Percentiles rank a stretch among this genome's conserved stretches.
Conservation (phyloP, 768 basidiomycete species). For the Mycena floridula region DNA sequence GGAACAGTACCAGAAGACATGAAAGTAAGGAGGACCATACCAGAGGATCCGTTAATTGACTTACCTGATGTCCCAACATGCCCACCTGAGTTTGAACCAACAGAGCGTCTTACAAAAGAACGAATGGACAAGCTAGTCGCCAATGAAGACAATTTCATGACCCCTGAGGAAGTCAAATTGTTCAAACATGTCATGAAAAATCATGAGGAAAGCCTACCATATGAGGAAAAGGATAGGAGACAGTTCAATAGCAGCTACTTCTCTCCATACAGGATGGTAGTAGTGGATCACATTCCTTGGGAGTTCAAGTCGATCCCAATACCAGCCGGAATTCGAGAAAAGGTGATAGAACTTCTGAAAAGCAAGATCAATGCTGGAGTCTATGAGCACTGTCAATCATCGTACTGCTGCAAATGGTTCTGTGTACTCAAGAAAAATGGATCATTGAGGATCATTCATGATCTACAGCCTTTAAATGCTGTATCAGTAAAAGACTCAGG, state of each 20-base stretch:
- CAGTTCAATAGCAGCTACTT: conserved; percentile 13
- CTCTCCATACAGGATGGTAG: conserved; percentile 12
- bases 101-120: conserved; percentile 18
- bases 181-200: conserved; percentile 21
- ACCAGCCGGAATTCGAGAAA: conserved; percentile 19
- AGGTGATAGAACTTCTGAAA: conserved; percentile 19
- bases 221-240: conserved; percentile 19
- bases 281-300: conserved; percentile 26
- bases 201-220: conserved; percentile 29
- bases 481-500: conserved; percentile 24
- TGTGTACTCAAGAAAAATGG: conserved; percentile 21
- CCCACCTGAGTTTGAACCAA: conserved; percentile 27
- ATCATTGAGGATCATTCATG: conserved; percentile 17
- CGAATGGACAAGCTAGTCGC: conserved; percentile 16
- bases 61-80: conserved; percentile 19
- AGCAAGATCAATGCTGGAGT: conserved; percentile 18
- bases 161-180: conserved; percentile 28
- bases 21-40: conserved; percentile 20
- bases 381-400: conserved; percentile 5
- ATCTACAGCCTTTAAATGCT: conserved; percentile 23
- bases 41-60: conserved; percentile 24
- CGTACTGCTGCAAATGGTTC: conserved; percentile 21
- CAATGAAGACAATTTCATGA: conserved; percentile 24
- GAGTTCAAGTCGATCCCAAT: conserved; percentile 22
- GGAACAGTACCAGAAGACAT: conserved; percentile 26